Base-by-base conservation (phyloP, 2,329 filamentous ascomycete genomes). In the Xylaria polymorpha region DNA sequence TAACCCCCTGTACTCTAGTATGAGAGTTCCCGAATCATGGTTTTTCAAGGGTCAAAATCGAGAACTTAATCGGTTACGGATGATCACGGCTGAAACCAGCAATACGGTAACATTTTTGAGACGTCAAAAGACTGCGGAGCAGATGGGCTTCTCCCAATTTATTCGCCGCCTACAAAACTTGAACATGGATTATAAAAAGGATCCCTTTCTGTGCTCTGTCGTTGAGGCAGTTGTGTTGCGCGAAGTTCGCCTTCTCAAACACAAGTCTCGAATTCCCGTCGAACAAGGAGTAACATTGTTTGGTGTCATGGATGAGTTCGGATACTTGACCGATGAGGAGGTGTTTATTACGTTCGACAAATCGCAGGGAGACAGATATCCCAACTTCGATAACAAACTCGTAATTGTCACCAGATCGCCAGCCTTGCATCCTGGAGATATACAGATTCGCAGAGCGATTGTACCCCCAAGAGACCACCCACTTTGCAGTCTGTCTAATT, bases 281-380 rank as follows among this genome's bases (percentile, higher is more conserved):
- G 79, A 86, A 0, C 78, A 90, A 18, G 94, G 92, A 0, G 86
- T 90, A n/a, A 94, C 92, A 0, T 83, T 97, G 0, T 94, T 94
- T 73, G 94, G 94, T 0, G 85, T 97, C 60, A 92, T 96, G 88
- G 94, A 97, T 70, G 93, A 97, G 78, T 94, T 92, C 0, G 88
- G 87, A 0, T 87, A 85, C 43, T 82, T 97, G 0, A 72, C 85
- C 10, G 89, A 93, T 75, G 86, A 87, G 0, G 83, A 97, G 71
- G 86, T 95, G 0, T 94, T 90, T 73, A 86, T 92, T 62, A 86
- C 87, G 0, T 88, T 86, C 44, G 83, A 89, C 55, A 82, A 77
- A 46, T 74, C 73, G 10, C 25, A 66, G 1, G 71, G 70, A 57
- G 75, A n/a, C 32, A 66, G 77, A 3, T 71, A 76, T 1, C 70